A percentile compares a stretch with the other conserved stretches of the same genome.
Conservation (phyloP, 169 alveolate species). For the Blepharisma undulans region DNA sequence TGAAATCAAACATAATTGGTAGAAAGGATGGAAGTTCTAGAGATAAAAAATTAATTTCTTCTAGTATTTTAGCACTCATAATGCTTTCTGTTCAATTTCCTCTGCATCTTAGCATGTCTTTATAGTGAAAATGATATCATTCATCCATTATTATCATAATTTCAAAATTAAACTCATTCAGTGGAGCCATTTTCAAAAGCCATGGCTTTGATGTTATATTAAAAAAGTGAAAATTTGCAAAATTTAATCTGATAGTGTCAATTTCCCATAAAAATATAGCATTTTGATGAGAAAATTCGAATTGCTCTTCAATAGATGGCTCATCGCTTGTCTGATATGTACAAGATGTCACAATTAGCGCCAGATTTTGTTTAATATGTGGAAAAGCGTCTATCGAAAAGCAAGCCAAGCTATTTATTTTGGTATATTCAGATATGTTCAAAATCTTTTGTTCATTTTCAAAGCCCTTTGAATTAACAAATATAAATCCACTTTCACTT, state of each 20-base stretch:
- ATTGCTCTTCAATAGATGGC: neutral
- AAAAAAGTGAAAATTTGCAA: neutral
- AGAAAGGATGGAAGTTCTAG: neutral
- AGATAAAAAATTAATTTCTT: neutral
- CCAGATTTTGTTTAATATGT: too few species aligned
- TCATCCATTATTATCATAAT: neutral
- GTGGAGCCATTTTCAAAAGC: neutral
- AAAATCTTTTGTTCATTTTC: neutral
- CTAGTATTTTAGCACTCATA: neutral
- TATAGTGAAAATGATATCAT: too few species aligned
- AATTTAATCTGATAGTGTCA: neutral
- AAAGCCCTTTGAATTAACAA: neutral
- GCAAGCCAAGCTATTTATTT: neutral
- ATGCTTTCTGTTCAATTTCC: neutral
- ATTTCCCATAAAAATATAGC: neutral
- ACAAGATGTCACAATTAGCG: neutral
- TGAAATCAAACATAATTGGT: neutral
- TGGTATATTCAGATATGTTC: neutral
- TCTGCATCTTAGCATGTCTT: neutral
- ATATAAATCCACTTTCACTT: neutral
- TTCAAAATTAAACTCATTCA: neutral
- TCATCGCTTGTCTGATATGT: neutral
- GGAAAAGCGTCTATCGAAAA: neutral
- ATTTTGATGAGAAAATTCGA: neutral
- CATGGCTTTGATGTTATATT: neutral